A percentile compares a stretch with the other conserved stretches of the same genome.
phyloP scores from a whole-genome alignment of 2,329 filamentous ascomycete species.

The Fonsecaea nubica region DNA sequence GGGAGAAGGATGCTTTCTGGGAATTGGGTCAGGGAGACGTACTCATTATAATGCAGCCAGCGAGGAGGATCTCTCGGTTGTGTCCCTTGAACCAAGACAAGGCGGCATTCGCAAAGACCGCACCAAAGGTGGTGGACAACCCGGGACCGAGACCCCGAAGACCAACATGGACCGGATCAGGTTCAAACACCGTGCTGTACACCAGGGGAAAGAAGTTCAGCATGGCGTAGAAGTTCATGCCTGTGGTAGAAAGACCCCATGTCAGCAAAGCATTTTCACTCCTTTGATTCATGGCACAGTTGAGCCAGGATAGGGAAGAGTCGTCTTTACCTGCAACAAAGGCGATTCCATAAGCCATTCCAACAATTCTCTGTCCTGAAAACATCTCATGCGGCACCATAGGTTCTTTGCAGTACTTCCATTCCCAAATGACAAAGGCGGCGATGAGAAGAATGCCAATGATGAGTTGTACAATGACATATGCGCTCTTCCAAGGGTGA shows the following conservation, averaged over 20 bases:
- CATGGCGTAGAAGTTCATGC: constrained; percentile 38
- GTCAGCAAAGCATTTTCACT: not conserved
- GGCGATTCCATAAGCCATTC: constrained; percentile 33
- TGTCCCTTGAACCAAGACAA: constrained; percentile 32
- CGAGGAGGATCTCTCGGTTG: constrained; percentile 31
- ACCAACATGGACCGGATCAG: constrained; percentile 34
- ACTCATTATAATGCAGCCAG: constrained; percentile 32
- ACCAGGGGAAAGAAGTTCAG: constrained; percentile 35
- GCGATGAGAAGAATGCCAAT: constrained; percentile 28
- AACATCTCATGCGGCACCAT: constrained; percentile 37
- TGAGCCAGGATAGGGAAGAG: not conserved
- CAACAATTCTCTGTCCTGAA: constrained; percentile 32
- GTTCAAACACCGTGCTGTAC: constrained; percentile 29
- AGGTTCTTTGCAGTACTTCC: constrained; percentile 31
- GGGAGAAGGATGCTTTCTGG: not conserved
- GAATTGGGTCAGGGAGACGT: not conserved
- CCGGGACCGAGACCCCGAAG: constrained; percentile 30
- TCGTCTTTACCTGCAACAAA: constrained; percentile 26
- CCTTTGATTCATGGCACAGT: not conserved
- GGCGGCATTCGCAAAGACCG: constrained; percentile 32
- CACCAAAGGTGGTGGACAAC: constrained; percentile 31
- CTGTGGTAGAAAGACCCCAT: not conserved
- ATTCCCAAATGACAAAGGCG: constrained; percentile 31
- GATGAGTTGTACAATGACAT: constrained; percentile 29
- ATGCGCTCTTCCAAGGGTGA: constrained; percentile 33